Evolutionary conservation across 305 asterid genomes (phyloP).

Genomic region (Lippia alba): DNA sequence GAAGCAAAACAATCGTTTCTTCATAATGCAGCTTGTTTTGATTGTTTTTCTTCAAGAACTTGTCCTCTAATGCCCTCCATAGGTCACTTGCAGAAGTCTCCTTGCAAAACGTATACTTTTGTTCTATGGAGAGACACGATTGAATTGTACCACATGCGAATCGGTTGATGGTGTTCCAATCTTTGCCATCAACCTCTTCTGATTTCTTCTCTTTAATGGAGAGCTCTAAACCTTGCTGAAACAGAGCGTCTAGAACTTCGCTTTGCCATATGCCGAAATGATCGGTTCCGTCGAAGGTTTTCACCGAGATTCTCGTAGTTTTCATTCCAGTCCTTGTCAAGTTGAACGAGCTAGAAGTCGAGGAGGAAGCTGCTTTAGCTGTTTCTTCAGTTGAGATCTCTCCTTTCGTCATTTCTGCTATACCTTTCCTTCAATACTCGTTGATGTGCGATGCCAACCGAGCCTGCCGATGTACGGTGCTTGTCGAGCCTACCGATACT

Average conservation of each 20-base stretch:
- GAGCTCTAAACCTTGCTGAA: not conserved
- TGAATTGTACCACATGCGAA: constrained; percentile 8
- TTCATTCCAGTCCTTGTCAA: too few relatives aligned
- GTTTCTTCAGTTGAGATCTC: too few relatives aligned
- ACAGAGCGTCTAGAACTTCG: not conserved
- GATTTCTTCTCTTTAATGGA: constrained; percentile 2
- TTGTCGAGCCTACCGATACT: too few relatives aligned
- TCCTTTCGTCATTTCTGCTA: too few relatives aligned
- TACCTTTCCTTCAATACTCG: too few relatives aligned
- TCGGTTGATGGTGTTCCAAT: not conserved
- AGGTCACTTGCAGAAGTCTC: constrained; percentile 7
- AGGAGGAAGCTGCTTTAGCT: too few relatives aligned
- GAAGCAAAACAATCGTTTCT: constrained; percentile 7
- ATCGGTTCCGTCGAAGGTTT: too few relatives aligned
- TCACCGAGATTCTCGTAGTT: too few relatives aligned
- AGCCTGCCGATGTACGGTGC: too few relatives aligned
- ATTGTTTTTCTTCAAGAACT: not conserved
- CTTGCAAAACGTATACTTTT: not conserved
- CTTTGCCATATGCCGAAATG: too few relatives aligned
- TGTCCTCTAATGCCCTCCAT: not conserved
- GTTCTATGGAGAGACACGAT: constrained; percentile 1
- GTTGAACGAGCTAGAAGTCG: too few relatives aligned
- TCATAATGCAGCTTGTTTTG: constrained; percentile 14
- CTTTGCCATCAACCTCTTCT: not conserved
- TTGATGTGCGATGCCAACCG: too few relatives aligned